Base-by-base conservation (phyloP, 1,284 basidiomycete species). In the Rugosomyces carneus region DNA sequence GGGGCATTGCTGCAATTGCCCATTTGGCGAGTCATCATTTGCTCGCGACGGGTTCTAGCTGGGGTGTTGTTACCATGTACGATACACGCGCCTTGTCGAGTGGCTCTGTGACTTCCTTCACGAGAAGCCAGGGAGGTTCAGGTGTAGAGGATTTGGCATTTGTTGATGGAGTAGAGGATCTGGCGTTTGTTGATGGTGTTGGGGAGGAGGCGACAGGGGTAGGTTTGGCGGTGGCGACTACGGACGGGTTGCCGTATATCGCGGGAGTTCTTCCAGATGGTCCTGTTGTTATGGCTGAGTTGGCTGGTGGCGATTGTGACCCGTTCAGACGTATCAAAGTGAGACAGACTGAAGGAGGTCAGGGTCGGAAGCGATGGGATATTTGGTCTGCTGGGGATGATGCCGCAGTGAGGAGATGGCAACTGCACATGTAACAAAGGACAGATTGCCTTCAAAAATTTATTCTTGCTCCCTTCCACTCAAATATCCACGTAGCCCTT, bases 351-450 rank as follows among this genome's bases (percentile, higher is more conserved):
- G 37, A 42, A 51, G 52, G 61, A 70, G 27, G 55, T 77, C 1
- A 80, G 78, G 79, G 72, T 66, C 29, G 75, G 74, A 13, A 72
- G 75, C 11, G 50, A 57, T 62, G 35, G 56, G 64, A 73, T 27
- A 57, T 81, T 1, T 84, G 83, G 81, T 74, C 68, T 40, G 76
- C 76, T 9, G 74, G 76, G 37, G 80, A 84, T 53, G 80, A 81
- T 59, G 76, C 76, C 1, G 58, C 78, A 23, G 71, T 80, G 1
- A 65, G 78, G 53, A 58, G 68, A 51, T 81, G 80, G 59, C 40
- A 41, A 16, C 16, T 53, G 18, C 53, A 34, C 43, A 20, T 3
- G 20, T n/a, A 16, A 10, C 9, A 42, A 26, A n/a, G 11, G 5
- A 8, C 29, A 31, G 8, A n/a, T n/a, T n/a, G n/a, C n/a, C n/a